A percentile compares a stretch with the other conserved stretches of the same genome.
Conservation (phyloP, 495 filamentous ascomycete genomes). For the Xylaria cubensis region DNA sequence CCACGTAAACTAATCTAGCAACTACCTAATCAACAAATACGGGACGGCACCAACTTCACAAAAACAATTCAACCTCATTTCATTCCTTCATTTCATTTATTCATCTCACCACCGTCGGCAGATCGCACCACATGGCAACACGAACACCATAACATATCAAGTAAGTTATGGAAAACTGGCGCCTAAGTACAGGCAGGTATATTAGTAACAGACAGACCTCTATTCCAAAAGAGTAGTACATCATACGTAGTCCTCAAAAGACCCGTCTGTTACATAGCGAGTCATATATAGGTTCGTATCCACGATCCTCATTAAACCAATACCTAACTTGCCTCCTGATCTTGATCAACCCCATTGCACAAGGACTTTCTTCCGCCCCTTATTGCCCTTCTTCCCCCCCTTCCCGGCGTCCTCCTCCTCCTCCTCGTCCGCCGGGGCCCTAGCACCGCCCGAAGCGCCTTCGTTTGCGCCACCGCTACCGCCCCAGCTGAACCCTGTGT, state of each 20-base stretch:
- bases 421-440: conserved; percentile 39
- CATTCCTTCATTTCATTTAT: too few relatives aligned
- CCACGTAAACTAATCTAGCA: too few relatives aligned
- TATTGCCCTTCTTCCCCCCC: conserved; percentile 74
- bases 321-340: too few relatives aligned
- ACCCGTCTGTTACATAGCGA: not conserved
- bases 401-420: conserved; percentile 46
- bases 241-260: not conserved
- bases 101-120: too few relatives aligned
- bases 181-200: not conserved
- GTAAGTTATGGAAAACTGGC: too few relatives aligned
- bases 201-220: not conserved
- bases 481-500: conserved; percentile 50
- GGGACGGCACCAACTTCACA: too few relatives aligned
- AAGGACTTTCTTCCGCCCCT: conserved; percentile 81
- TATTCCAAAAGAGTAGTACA: not conserved
- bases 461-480: conserved; percentile 11
- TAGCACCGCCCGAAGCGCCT: not conserved
- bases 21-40: too few relatives aligned
- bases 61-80: too few relatives aligned
- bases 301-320: not conserved
- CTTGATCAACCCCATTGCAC: conserved; percentile 58
- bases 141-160: too few relatives aligned
- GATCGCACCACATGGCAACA: too few relatives aligned
- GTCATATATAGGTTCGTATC: not conserved